phyloP scores from a whole-genome alignment of 2,329 filamentous ascomycete species.

The Diaporthe vaccinii region DNA sequence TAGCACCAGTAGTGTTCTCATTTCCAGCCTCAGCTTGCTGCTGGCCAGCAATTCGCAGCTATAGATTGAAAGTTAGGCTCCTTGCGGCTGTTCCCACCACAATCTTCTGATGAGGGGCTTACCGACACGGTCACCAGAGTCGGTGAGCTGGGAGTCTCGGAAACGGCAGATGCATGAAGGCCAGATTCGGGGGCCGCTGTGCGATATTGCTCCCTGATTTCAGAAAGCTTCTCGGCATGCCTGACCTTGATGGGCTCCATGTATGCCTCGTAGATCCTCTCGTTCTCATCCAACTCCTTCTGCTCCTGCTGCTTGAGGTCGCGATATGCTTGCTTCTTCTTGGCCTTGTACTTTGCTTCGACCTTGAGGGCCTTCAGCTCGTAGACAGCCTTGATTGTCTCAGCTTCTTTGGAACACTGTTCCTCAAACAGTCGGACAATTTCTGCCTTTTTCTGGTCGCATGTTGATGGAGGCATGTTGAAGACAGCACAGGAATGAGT shows the following conservation, averaged over 20 bases:
- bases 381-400: background rate
- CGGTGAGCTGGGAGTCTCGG: background rate
- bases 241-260: background rate
- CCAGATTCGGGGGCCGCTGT: background rate
- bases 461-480: background rate
- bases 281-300: slow-evolving; percentile 1
- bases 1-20: background rate
- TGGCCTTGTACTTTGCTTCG: background rate
- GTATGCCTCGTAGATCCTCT: background rate
- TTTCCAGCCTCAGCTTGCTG: background rate
- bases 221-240: background rate
- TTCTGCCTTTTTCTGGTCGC: slow-evolving; percentile 6
- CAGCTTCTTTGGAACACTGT: background rate
- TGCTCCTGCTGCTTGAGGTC: background rate
- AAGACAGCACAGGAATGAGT: background rate
- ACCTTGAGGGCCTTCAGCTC: slow-evolving; percentile 4
- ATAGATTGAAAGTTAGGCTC: background rate
- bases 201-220: background rate
- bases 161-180: background rate
- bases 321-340: background rate
- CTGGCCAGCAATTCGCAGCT: background rate
- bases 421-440: background rate
- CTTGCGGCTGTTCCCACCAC: background rate
- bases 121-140: background rate
- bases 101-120: background rate